Conservation (phyloP, 768 basidiomycete species). For the Albatrellus ellisii region DNA sequence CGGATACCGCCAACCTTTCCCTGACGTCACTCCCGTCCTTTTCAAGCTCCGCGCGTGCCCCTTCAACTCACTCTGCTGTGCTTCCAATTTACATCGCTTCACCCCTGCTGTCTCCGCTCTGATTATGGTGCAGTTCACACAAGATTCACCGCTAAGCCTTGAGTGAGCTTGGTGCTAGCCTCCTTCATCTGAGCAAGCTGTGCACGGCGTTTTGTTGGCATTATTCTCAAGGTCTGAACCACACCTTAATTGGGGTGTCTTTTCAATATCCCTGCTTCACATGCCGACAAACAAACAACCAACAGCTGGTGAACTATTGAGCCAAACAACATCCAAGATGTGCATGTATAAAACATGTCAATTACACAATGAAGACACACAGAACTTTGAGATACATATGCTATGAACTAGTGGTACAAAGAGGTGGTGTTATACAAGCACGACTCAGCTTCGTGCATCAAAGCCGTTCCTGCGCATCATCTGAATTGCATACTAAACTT, state of each 20-base stretch:
- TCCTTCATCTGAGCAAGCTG: not conserved
- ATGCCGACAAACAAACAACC: too few relatives aligned
- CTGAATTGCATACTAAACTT: not conserved
- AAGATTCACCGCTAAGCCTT: not conserved
- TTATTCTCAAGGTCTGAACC: too few relatives aligned
- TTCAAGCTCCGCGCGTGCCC: constrained; percentile 2
- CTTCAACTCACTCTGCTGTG: not conserved
- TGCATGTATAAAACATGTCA: not conserved
- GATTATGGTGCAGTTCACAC: not conserved
- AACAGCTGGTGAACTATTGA: too few relatives aligned
- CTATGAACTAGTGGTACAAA: not conserved
- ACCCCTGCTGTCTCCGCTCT: too few relatives aligned
- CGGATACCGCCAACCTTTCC: not conserved
- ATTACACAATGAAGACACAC: not conserved
- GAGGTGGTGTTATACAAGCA: not conserved
- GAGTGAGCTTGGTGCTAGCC: not conserved
- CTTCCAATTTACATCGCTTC: not conserved
- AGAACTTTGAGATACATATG: not conserved
- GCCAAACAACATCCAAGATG: too few relatives aligned
- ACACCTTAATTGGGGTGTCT: too few relatives aligned
- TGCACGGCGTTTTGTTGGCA: too few relatives aligned
- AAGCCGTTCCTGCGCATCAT: not conserved
- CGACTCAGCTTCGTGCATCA: not conserved
- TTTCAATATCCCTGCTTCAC: too few relatives aligned
- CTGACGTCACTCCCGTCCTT: constrained; percentile 2